These are phyloP conservation scores for Nothophytophthora sp. DNA, from an alignment of 352 stramenopile species.

Conservation along the genomic window DNA sequence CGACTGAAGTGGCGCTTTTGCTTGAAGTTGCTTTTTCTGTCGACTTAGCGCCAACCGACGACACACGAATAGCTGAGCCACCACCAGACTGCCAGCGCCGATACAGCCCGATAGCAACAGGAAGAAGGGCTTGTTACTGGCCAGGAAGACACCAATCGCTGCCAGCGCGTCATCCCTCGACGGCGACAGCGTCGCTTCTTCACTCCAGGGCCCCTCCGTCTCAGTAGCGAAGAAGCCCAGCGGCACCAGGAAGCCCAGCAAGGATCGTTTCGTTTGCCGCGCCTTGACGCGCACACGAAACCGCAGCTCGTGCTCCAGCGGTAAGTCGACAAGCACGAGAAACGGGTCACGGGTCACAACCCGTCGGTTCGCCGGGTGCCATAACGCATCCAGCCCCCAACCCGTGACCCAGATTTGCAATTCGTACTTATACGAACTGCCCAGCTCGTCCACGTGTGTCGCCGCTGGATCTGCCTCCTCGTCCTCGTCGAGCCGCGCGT, in stretches of 20 bases:
- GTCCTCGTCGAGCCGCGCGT: slow-evolving; percentile 15
- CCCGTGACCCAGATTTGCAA: slow-evolving; percentile 71
- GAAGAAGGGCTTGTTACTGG: slow-evolving; percentile 50
- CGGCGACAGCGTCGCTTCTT: slow-evolving; percentile 41
- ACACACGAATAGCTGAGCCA: slow-evolving; percentile 35
- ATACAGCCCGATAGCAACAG: slow-evolving; percentile 51
- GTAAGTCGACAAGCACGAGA: slow-evolving; percentile 52
- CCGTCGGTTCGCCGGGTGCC: slow-evolving; percentile 53
- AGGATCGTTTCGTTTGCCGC: slow-evolving; percentile 20
- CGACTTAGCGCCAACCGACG: slow-evolving; percentile 8
- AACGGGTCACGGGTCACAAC: slow-evolving; percentile 55
- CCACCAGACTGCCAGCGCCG: slow-evolving; percentile 43
- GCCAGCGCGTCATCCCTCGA: slow-evolving; percentile 50
- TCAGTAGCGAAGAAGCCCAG: slow-evolving; percentile 47
- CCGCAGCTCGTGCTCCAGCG: slow-evolving; percentile 47
- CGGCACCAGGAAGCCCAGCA: slow-evolving; percentile 27
- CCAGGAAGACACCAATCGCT: slow-evolving; percentile 49
- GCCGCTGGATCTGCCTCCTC: slow-evolving; percentile 4
- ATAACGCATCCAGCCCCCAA: slow-evolving; percentile 65
- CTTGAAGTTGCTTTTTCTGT: slow-evolving; percentile 9
- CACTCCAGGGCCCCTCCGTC: slow-evolving; percentile 60
- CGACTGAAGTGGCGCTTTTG: no score
- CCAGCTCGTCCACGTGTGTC: not conserved
- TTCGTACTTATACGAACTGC: slow-evolving; percentile 45
- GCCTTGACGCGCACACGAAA: slow-evolving; percentile 66